Evolutionary conservation across 805 yeast genomes (phyloP), one percentile per base, ranked within the genome.

Genomic region (Metschnikowia lunata): DNA sequence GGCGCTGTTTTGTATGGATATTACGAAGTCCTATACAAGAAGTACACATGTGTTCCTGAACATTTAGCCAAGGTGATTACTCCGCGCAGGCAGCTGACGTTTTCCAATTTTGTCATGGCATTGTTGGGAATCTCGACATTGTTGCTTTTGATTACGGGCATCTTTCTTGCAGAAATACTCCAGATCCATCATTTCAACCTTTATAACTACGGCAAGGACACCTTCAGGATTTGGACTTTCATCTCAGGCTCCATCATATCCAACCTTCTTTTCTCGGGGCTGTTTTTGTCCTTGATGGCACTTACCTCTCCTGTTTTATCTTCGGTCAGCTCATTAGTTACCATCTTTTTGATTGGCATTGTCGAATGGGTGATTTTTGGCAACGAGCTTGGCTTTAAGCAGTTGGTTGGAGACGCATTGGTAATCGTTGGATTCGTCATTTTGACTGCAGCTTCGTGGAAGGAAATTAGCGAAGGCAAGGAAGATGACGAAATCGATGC

Each of bases 271-370:
- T 88, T 85, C 60, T 82, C 88, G 31, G 82, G 84, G 7, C 71
- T 85, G 29, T 88, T 88, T 53, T 70, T 88, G 46, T 75, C 88
- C 2, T 66, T 88, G 50, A 85, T 88, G 85, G 82, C 95, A 0
- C 72, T 88, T 44, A 88, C 96, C 0, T 82, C 86, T 4, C 96
- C 96, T 0, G 95, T 88, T 1, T 67, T 88, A 35, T 84, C 93
- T 1, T 78, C 86, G 0, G 83, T 79, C 23, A 65, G 53, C 30
- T 78, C 88, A 0, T 66, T 88, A 46, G 72, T 88, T 39, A 86
- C 96, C 0, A 88, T 89, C 15, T 74, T 88, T 49, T 61, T 88
- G 42, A 93, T 88, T 36, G 95, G 96, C 0, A 40, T 85, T 1
- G 80, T 80, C 15, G 96, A 88, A 58, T 85, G 85, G 82, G 42